Percentiles rank a stretch among this genome's conserved stretches.
Conservation (phyloP, 2,329 filamentous ascomycete species). For the Massarina eburnea region DNA sequence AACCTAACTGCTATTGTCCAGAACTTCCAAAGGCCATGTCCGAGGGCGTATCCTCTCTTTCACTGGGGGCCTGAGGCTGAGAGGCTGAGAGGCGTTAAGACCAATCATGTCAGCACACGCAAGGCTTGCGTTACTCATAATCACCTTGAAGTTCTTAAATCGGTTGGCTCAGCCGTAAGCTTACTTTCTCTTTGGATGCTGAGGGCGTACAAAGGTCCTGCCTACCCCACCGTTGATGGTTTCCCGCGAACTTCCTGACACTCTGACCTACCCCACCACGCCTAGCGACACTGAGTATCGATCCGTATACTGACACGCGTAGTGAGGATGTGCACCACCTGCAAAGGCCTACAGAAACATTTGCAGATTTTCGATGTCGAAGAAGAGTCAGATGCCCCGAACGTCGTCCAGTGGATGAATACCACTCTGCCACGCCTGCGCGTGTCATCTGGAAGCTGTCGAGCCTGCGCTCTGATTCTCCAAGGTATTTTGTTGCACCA, state of each 20-base stretch:
- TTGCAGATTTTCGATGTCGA: conserved; percentile 18
- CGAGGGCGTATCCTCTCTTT: too few species aligned
- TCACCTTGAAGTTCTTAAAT: neutral
- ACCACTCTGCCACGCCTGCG: conserved; percentile 33
- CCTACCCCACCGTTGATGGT: neutral
- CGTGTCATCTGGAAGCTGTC: conserved; percentile 30
- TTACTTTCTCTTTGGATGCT: neutral
- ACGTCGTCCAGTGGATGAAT: conserved; percentile 26
- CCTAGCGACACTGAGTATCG: conserved; percentile 5
- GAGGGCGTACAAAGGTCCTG: neutral
- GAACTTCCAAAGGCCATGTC: too few species aligned
- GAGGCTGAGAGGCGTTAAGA: too few species aligned
- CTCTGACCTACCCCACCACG: conserved; percentile 11
- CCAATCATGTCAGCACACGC: too few species aligned
- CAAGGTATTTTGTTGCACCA: conserved; percentile 38
- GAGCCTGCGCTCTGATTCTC: conserved; percentile 36
- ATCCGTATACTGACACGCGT: conserved; percentile 12
- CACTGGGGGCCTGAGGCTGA: too few species aligned
- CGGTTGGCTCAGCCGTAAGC: neutral
- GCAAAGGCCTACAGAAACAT: conserved; percentile 38
- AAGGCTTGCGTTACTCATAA: too few species aligned
- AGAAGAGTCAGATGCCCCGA: conserved; percentile 15
- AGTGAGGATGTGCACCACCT: conserved; percentile 36
- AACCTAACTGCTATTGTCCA: too few species aligned
- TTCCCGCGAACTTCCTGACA: neutral